Evolutionary conservation across 352 stramenopile species (phyloP).

Genomic region (Globisporangium lucens): DNA sequence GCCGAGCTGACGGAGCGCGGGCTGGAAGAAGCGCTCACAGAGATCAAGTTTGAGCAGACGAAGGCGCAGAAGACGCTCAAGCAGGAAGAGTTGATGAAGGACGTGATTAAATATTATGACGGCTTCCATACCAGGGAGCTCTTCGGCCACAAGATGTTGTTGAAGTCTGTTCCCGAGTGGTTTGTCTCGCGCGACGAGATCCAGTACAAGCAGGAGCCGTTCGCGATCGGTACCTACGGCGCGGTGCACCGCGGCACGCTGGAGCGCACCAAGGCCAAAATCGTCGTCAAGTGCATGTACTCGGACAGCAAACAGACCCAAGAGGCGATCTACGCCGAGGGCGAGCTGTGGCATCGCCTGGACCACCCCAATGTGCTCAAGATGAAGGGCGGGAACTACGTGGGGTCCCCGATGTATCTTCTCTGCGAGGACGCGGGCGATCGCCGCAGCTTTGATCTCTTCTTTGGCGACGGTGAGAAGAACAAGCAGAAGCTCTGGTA

Average conservation of each 20-base stretch:
- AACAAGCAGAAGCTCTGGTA: constrained; percentile 9
- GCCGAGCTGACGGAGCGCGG: background rate
- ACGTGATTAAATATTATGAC: background rate
- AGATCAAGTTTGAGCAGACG: constrained; percentile 8
- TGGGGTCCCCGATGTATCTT: constrained; percentile 22
- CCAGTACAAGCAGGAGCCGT: constrained; percentile 12
- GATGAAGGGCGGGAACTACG: constrained; percentile 26
- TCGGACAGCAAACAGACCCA: constrained; percentile 20
- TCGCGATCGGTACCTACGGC: constrained; percentile 29
- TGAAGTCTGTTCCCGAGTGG: background rate
- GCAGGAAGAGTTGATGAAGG: background rate
- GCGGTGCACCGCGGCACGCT: constrained; percentile 26
- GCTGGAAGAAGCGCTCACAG: constrained; percentile 9
- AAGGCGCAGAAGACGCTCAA: background rate
- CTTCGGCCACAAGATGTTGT: background rate
- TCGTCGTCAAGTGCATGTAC: constrained; percentile 34
- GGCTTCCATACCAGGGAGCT: background rate
- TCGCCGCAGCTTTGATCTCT: constrained; percentile 21
- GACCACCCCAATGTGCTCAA: constrained; percentile 29
- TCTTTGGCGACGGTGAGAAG: constrained; percentile 2
- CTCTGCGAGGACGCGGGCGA: constrained; percentile 27
- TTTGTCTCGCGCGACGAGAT: constrained; percentile 9
- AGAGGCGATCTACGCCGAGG: constrained; percentile 21
- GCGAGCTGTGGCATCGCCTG: constrained; percentile 24
- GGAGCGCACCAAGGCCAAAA: constrained; percentile 17